Conservation (phyloP, 805 yeast genomes). For the Pichia nakasei region DNA sequence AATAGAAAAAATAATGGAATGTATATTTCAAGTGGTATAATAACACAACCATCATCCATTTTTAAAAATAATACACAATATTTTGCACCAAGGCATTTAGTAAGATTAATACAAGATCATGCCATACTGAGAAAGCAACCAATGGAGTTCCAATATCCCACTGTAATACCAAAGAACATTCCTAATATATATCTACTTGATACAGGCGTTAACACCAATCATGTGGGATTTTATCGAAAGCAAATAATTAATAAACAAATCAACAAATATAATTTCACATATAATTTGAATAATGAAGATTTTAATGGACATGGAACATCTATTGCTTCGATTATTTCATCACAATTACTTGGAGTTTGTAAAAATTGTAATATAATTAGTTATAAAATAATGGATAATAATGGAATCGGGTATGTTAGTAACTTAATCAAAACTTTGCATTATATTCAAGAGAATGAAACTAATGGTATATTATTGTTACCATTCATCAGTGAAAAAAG, state of each 20-base stretch:
- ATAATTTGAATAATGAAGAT: slow-evolving; percentile 13
- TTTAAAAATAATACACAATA: not conserved
- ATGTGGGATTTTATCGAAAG: slow-evolving; percentile 37
- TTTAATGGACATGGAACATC: slow-evolving; percentile 50
- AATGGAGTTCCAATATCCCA: slow-evolving; percentile 35
- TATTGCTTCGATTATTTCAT: slow-evolving; percentile 46
- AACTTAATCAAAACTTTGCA: slow-evolving; percentile 27
- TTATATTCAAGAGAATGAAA: not conserved
- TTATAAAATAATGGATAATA: slow-evolving; percentile 32
- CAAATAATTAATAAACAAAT: slow-evolving; percentile 19
- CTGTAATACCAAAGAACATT: slow-evolving; percentile 31
- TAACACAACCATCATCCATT: too few species aligned
- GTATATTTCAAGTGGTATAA: too few species aligned
- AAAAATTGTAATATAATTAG: slow-evolving; percentile 37
- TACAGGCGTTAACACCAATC: slow-evolving; percentile 30
- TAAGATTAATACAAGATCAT: slow-evolving; percentile 30
- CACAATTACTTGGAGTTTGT: slow-evolving; percentile 44
- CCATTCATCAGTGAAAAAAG: slow-evolving; percentile 31
- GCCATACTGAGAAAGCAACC: slow-evolving; percentile 20
- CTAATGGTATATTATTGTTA: slow-evolving; percentile 28
- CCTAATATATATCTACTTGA: slow-evolving; percentile 22
- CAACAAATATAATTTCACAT: not conserved
- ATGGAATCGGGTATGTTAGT: slow-evolving; percentile 29
- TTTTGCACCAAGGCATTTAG: slow-evolving; percentile 34
- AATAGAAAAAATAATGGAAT: too few species aligned